Evolutionary conservation across 2,329 filamentous ascomycete species (phyloP), one percentile per base, ranked within the genome.

Genomic region (Coleophoma eucalyptorum): DNA sequence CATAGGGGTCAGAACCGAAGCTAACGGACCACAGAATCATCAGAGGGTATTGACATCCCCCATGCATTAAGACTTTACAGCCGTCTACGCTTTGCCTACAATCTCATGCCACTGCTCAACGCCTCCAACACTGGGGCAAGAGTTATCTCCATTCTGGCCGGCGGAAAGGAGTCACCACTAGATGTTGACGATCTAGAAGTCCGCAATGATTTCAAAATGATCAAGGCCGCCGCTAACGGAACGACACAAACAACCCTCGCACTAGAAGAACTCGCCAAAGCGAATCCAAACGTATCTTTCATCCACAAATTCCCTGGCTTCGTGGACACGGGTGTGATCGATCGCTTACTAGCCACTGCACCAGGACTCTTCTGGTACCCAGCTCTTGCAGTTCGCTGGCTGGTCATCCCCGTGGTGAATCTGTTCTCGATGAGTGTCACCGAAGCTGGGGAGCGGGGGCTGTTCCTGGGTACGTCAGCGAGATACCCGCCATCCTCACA

Each of bases 101-200:
- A 82, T 46, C 72, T 87, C 0, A 73, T 86, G 10, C 81, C 82
- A 0, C 70, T 78, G 0, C 70, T 87, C 1, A 73, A 75, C 1
- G 53, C 66, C 0, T 57, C 64, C 2, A 65, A 80, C 4, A 51
- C 50, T 3, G 72, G 76, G 0, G 26, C 3, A 26, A 76, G 81
- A 8, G 79, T 84, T 8, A 72, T 84, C 31, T 75, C 69, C 16
- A 76, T 84, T 15, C 65, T 79, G 0, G 76, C 72, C 0, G 80
- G 70, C 4, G 75, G 77, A 15, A 69, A 73, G 37, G 81, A 84
- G 67, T 73, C 73, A 4, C 65, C 81, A 6, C 65, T 71, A 1
- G 65, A 74, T 46, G 72, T 81, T 52, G 68, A 77, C 20, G 71
- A 74, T 43, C 67, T 63, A 45, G 72, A 63, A 53, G 35, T 62